Percentiles rank a stretch among this genome's conserved stretches.
These are phyloP conservation scores for Metarhizium anisopliae DNA, from an alignment of 2,329 filamentous ascomycete species.

Conservation along the genomic window DNA sequence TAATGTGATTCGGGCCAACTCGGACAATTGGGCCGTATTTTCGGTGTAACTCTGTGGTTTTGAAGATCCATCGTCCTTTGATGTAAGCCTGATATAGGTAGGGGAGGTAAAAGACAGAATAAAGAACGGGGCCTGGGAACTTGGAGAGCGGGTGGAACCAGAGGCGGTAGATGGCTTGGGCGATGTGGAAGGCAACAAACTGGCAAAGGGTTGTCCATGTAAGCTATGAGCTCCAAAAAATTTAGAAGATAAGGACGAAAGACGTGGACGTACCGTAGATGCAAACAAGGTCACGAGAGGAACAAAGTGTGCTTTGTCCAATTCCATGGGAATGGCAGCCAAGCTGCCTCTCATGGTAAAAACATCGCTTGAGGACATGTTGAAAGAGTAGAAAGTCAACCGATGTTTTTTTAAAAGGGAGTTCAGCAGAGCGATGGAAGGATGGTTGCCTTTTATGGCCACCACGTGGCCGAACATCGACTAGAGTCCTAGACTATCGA, in stretches of 20 bases:
- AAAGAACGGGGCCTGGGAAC: slow-evolving; percentile 17
- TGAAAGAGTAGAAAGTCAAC: background rate
- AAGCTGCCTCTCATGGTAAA: background rate
- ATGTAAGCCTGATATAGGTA: slow-evolving; percentile 12
- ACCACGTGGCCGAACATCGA: too few species aligned
- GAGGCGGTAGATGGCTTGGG: slow-evolving; percentile 13
- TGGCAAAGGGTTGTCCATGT: background rate
- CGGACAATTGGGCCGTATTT: slow-evolving; percentile 28
- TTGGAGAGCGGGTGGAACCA: slow-evolving; percentile 22
- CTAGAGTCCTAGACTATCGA: too few species aligned
- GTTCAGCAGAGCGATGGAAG: too few species aligned
- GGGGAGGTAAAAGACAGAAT: slow-evolving; percentile 12
- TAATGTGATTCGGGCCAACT: slow-evolving; percentile 30
- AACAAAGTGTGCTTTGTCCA: background rate
- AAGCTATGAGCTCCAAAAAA: background rate
- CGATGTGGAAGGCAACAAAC: slow-evolving; percentile 5
- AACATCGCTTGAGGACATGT: background rate
- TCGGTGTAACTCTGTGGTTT: slow-evolving; percentile 11
- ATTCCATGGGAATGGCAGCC: background rate
- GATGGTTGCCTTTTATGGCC: too few species aligned
- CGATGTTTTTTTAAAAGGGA: too few species aligned
- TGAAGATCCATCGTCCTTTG: slow-evolving; percentile 12
- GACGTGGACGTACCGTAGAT: background rate
- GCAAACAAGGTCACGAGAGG: background rate
- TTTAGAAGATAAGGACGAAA: background rate